These are phyloP conservation scores for Geotrichum fermentans DNA, from an alignment of 1,139 yeast species.

Conservation along the genomic window DNA sequence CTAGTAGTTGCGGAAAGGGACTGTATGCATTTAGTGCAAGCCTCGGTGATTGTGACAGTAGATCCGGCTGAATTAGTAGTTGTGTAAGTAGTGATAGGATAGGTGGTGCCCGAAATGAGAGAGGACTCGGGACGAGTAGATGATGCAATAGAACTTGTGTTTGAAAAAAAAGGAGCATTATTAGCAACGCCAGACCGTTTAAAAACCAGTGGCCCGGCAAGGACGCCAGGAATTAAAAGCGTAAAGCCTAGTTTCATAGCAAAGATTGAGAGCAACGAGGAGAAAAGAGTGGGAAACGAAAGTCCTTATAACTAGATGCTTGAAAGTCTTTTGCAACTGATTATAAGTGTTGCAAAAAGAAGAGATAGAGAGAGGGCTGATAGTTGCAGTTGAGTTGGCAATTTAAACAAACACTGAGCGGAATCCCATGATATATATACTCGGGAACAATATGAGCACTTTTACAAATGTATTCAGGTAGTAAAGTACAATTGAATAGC, in stretches of 20 bases:
- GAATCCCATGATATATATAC: too few relatives aligned
- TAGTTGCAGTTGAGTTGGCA: too few relatives aligned
- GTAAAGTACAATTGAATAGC: too few relatives aligned
- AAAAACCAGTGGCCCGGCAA: not conserved
- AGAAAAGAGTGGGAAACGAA: not conserved
- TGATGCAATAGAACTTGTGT: not conserved
- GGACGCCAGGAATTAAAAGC: not conserved
- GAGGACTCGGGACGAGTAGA: not conserved
- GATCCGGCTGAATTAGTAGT: conserved; percentile 1
- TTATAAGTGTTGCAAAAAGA: too few relatives aligned
- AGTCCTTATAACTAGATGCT: too few relatives aligned
- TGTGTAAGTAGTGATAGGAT: not conserved
- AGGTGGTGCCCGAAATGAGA: not conserved
- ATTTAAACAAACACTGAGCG: too few relatives aligned
- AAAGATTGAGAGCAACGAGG: not conserved
- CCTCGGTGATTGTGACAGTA: conserved; percentile 8
- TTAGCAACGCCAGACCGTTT: not conserved
- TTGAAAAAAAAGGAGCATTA: not conserved
- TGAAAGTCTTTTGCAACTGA: too few relatives aligned
- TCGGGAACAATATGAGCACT: too few relatives aligned
- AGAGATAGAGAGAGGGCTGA: too few relatives aligned
- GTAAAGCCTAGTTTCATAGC: not conserved
- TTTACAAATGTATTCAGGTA: too few relatives aligned
- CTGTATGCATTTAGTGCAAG: conserved; percentile 7
- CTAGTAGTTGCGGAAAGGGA: not conserved